These are phyloP conservation scores for Verbascum thapsus DNA, from an alignment of 257 asterid species.

Conservation along the genomic window DNA sequence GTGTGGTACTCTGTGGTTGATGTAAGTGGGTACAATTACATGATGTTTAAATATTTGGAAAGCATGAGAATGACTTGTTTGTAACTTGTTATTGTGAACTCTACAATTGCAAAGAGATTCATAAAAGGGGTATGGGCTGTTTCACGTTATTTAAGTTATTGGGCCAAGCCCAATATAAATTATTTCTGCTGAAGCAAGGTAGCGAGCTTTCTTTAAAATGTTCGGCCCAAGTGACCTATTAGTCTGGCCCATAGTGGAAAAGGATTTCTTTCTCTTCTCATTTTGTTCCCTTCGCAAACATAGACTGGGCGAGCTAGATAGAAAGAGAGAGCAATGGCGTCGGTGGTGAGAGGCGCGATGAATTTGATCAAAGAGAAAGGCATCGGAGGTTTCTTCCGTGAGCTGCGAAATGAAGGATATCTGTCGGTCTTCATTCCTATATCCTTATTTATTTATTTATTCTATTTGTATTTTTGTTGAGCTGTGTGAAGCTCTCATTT, in stretches of 20 bases:
- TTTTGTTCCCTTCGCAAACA: slow-evolving; percentile 12
- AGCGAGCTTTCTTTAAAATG: too few species aligned
- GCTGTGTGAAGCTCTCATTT: slow-evolving; percentile 12
- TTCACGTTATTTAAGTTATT: too few species aligned
- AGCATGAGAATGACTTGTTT: too few species aligned
- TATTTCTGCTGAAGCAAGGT: not conserved
- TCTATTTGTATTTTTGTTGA: not conserved
- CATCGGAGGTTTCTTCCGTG: slow-evolving; percentile 62
- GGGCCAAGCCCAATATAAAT: not conserved
- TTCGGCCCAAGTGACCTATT: slow-evolving; percentile 9
- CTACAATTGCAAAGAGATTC: too few species aligned
- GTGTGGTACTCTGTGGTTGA: too few species aligned
- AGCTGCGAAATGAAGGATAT: slow-evolving; percentile 79
- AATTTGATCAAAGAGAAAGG: slow-evolving; percentile 80
- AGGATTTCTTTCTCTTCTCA: not conserved
- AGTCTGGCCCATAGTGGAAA: not conserved
- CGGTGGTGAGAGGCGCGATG: slow-evolving; percentile 69
- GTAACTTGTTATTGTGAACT: too few species aligned
- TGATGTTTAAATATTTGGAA: too few species aligned
- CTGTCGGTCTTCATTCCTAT: slow-evolving; percentile 44
- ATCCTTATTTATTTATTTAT: not conserved
- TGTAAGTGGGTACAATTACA: too few species aligned
- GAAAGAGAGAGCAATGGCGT: slow-evolving; percentile 56
- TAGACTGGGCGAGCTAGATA: slow-evolving; percentile 19
- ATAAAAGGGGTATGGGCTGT: too few species aligned